Base-by-base conservation (phyloP, 352 stramenopile genomes). In the Paralagenidium karlingii region DNA sequence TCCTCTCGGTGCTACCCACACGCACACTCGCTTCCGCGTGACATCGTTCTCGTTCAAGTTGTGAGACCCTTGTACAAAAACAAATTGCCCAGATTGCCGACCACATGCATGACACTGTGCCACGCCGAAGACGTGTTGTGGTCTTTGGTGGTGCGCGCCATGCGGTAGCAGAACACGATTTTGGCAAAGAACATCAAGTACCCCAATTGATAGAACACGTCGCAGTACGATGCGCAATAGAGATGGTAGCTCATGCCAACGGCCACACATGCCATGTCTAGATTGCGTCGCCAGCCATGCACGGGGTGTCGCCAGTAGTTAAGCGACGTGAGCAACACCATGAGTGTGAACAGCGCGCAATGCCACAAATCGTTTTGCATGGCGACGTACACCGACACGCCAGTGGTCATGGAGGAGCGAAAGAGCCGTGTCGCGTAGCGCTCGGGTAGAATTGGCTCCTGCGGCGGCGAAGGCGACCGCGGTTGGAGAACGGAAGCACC, bases 281-380 rank as follows among this genome's bases (percentile, higher is more conserved):
- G 41, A 0, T 58, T 71, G 45, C 71, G 75, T 7, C 75, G 75
- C 75, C 75, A 89, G 49, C 75, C 71, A n/a, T 53, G 47, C 15
- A 82, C 60, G 3, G 75, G 75, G 33, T 83, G 40, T 25, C 71
- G 75, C 75, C 71, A 89, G 55, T 85, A 89, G 63, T 89, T 86
- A 58, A 89, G 60, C 47, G 75, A 88, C 50, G 75, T 88, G 43
- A 83, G 52, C 36, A 86, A 58, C 44, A 89, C 71, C 31, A 86
- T 40, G 21, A 82, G 55, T 42, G 71, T 67, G 44, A 77, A 52
- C 13, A 54, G 53, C 1, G 68, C 63, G 50, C 75, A 89, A 26
- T 45, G 55, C 68, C 69, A 89, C 29, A 86, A 58, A 51, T 79
- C 54, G 40, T 69, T 54, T 15, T 48, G 52, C 27, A 61, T 49